These are phyloP conservation scores for Plasmodium gaboni DNA, from an alignment of 169 alveolate genomes.

Conservation along the genomic window DNA sequence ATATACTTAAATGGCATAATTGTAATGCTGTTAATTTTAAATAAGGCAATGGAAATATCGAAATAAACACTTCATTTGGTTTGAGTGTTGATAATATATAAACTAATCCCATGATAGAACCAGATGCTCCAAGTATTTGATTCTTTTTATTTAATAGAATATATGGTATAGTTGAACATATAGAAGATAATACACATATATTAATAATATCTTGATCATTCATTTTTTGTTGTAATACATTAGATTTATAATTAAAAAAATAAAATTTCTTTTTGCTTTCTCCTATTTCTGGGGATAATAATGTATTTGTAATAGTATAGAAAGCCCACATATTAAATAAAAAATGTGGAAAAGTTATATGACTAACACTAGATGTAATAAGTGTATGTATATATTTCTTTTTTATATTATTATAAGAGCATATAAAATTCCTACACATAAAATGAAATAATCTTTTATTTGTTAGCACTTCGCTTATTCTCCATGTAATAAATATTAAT, in stretches of 20 bases:
- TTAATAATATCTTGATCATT: conserved; percentile 46
- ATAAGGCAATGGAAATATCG: conserved; percentile 85
- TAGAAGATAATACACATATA: conserved; percentile 52
- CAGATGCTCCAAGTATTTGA: conserved; percentile 87
- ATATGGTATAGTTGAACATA: conserved; percentile 62
- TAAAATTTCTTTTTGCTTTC: conserved; percentile 54
- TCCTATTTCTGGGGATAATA: conserved; percentile 74
- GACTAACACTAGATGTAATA: conserved; percentile 81
- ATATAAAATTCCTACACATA: conserved; percentile 81
- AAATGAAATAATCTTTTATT: conserved; percentile 78
- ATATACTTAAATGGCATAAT: conserved; percentile 82
- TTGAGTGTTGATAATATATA: conserved; percentile 82
- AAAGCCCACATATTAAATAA: conserved; percentile 76
- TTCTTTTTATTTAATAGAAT: conserved; percentile 45
- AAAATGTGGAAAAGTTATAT: conserved; percentile 75
- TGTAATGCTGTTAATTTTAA: conserved; percentile 82
- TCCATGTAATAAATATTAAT: conserved; percentile 79
- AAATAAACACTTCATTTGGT: conserved; percentile 83
- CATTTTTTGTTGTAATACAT: conserved; percentile 65
- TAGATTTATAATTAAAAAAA: conserved; percentile 60
- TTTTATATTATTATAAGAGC: conserved; percentile 79
- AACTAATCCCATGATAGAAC: conserved; percentile 85
- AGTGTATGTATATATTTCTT: conserved; percentile 80
- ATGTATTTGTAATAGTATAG: conserved; percentile 53
- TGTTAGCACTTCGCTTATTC: conserved; percentile 71